These are phyloP conservation scores for Fusarium chuoi DNA, from an alignment of 2,329 filamentous ascomycete species.

Conservation along the genomic window DNA sequence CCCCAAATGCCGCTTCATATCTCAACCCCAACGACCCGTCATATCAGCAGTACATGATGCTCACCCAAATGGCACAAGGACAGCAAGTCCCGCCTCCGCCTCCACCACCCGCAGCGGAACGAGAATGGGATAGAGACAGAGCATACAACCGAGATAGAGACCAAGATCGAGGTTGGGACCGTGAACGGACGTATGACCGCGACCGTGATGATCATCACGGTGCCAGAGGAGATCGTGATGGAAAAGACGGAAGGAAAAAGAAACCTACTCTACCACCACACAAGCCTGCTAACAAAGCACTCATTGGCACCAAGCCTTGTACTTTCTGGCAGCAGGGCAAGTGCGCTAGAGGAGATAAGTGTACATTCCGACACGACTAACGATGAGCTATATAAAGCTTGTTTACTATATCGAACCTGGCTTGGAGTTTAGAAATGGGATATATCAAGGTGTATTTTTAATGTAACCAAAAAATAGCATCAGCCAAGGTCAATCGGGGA, in stretches of 20 bases:
- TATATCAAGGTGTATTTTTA: slow-evolving; percentile 39
- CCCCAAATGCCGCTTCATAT: slow-evolving; percentile 36
- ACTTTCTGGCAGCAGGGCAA: slow-evolving; percentile 76
- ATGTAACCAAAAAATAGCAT: slow-evolving; percentile 35
- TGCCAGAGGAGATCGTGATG: slow-evolving; percentile 46
- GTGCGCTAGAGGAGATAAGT: slow-evolving; percentile 77
- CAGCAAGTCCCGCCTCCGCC: slow-evolving; percentile 43
- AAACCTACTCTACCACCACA: slow-evolving; percentile 54
- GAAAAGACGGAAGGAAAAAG: slow-evolving; percentile 54
- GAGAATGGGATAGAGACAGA: slow-evolving; percentile 44
- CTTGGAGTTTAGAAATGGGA: slow-evolving; percentile 13
- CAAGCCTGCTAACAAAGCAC: slow-evolving; percentile 62
- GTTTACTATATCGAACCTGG: slow-evolving; percentile 14
- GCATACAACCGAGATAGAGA: slow-evolving; percentile 45
- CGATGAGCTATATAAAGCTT: slow-evolving; percentile 8
- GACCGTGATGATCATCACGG: slow-evolving; percentile 48
- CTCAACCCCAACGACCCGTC: slow-evolving; percentile 53
- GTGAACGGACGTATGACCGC: slow-evolving; percentile 48
- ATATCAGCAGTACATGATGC: slow-evolving; percentile 54
- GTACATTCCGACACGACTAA: slow-evolving; percentile 76
- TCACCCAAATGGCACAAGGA: slow-evolving; percentile 52
- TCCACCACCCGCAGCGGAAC: slow-evolving; percentile 45
- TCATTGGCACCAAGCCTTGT: slow-evolving; percentile 75
- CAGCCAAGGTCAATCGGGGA: neutral
- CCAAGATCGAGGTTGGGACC: slow-evolving; percentile 39